Conservation (phyloP, 495 filamentous ascomycete species). For the Hypomontagnella monticulosa region DNA sequence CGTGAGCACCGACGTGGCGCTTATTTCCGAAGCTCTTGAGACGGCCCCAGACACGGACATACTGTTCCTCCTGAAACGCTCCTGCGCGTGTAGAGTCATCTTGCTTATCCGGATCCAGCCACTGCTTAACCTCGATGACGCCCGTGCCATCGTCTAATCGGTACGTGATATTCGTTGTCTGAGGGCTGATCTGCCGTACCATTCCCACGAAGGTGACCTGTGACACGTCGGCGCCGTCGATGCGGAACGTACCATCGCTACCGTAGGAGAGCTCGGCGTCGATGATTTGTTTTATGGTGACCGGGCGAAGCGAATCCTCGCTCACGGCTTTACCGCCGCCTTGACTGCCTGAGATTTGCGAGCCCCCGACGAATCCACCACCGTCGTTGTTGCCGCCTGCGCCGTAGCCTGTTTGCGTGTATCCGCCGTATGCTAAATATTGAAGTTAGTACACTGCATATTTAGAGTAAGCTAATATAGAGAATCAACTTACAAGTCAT, state of each 20-base stretch:
- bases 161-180: constrained; percentile 91
- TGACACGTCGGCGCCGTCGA: constrained; percentile 73
- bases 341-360: constrained; percentile 56
- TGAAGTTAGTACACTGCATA: constrained; percentile 5
- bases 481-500: constrained; percentile 40
- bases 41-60: constrained; percentile 83
- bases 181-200: constrained; percentile 84
- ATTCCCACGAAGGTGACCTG: constrained; percentile 88
- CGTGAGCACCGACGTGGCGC: constrained; percentile 80
- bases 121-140: constrained; percentile 90
- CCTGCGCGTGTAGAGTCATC: constrained; percentile 59
- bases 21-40: constrained; percentile 82
- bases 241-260: constrained; percentile 73
- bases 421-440: constrained; percentile 53
- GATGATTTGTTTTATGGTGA: constrained; percentile 93
- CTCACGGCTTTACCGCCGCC: constrained; percentile 45
- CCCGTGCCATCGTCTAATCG: constrained; percentile 95
- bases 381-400: constrained; percentile 54
- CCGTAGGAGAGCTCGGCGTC: constrained; percentile 79
- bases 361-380: constrained; percentile 57
- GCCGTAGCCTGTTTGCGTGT: constrained; percentile 51
- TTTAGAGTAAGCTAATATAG: background rate
- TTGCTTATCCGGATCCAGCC: constrained; percentile 72
- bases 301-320: constrained; percentile 82
- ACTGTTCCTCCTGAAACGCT: constrained; percentile 67